Evolutionary conservation across 768 basidiomycete species (phyloP).

Genomic region (Russula brevipes): DNA sequence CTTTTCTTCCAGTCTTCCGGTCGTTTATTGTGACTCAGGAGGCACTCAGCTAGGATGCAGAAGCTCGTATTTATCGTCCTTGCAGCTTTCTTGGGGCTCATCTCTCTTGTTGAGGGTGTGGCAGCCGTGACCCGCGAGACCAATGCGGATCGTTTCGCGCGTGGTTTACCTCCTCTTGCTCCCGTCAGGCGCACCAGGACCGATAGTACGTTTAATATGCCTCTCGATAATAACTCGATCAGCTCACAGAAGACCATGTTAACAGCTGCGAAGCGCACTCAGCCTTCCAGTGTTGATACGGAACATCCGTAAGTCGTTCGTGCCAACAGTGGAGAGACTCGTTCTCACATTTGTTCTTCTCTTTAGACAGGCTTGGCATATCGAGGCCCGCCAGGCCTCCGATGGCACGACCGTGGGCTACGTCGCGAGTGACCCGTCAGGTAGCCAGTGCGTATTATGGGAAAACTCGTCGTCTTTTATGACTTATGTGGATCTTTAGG

Average conservation of each 20-base stretch:
- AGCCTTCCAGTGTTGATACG: neutral
- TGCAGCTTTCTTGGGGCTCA: neutral
- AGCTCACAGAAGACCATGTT: neutral
- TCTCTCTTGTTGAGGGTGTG: neutral
- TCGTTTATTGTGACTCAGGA: neutral
- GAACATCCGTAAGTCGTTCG: neutral
- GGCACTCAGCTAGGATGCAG: neutral
- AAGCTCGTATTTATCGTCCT: neutral
- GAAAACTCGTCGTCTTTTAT: neutral
- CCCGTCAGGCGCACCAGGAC: neutral
- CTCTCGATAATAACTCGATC: neutral
- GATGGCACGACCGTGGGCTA: neutral
- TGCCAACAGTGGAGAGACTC: too few relatives aligned
- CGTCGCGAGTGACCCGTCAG: neutral
- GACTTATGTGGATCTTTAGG: neutral
- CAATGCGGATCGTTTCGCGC: conserved; percentile 1
- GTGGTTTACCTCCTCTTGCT: neutral
- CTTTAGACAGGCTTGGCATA: neutral
- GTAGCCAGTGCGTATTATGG: neutral
- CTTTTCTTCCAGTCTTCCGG: neutral
- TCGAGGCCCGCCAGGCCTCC: neutral
- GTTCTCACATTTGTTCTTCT: neutral
- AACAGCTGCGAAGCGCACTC: neutral
- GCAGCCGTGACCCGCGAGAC: neutral
- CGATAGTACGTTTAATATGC: neutral